Evolutionary conservation across 139 green algal genomes (phyloP).

Genomic region (Tetradesmus obliquus): DNA sequence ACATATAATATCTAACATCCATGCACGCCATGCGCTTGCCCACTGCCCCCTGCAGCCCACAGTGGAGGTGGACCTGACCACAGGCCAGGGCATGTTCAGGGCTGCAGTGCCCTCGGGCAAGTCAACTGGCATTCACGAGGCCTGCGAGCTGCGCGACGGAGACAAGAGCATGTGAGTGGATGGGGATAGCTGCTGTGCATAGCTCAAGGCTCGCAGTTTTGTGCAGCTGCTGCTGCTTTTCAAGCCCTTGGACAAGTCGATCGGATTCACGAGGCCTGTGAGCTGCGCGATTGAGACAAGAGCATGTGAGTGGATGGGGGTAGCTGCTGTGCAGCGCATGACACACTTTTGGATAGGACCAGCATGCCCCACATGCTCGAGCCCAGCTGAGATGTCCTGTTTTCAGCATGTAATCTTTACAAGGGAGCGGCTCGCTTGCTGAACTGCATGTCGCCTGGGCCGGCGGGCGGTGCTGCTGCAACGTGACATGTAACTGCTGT

Average conservation of each 20-base stretch:
- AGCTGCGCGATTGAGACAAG: slow-evolving; percentile 95
- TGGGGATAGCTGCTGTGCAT: background rate
- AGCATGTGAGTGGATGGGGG: slow-evolving; percentile 46
- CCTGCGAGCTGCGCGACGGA: slow-evolving; percentile 95
- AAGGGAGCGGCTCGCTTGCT: too few species aligned
- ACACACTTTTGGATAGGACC: too few species aligned
- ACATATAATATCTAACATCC: background rate
- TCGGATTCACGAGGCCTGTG: slow-evolving; percentile 96
- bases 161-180: slow-evolving; percentile 72
- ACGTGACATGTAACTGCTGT: too few species aligned
- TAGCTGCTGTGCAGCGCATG: background rate
- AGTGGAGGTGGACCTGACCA: slow-evolving; percentile 34
- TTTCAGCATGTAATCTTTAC: background rate
- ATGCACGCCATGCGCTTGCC: background rate
- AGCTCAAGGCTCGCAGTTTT: background rate
- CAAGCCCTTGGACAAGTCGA: slow-evolving; percentile 92
- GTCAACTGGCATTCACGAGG: slow-evolving; percentile 95
- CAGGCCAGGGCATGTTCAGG: slow-evolving; percentile 88
- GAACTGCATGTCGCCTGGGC: too few species aligned
- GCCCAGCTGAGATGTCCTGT: background rate
- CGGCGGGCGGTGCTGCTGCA: too few species aligned
- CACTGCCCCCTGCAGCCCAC: slow-evolving; percentile 65
- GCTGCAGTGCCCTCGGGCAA: slow-evolving; percentile 93
- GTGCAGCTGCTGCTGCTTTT: background rate
- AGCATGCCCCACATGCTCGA: background rate